Evolutionary conservation across 2,329 filamentous ascomycete genomes (phyloP).

Genomic region (Venturia nashicola): DNA sequence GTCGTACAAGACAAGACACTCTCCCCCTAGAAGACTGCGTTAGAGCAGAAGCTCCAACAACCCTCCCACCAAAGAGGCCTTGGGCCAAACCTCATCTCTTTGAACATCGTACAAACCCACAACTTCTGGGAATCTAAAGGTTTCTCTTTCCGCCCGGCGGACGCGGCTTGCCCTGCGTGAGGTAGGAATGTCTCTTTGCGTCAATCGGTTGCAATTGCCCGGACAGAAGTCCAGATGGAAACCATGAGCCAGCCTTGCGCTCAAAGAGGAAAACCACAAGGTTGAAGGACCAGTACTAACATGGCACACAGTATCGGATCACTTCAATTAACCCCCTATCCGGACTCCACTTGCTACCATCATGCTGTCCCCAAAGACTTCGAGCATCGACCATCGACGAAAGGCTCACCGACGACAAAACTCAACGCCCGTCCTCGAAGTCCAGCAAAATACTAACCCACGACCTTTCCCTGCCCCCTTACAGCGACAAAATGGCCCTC

Average conservation of each 20-base stretch:
- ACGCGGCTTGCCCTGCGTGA: constrained; percentile 75
- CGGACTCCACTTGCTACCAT: constrained; percentile 56
- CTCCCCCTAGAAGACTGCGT: background rate
- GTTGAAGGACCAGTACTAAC: constrained; percentile 12
- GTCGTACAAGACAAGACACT: background rate
- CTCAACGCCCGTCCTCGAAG: constrained; percentile 72
- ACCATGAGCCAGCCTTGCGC: background rate
- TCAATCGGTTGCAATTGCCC: background rate
- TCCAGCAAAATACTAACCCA: constrained; percentile 44
- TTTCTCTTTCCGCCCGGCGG: constrained; percentile 53
- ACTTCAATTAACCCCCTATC: constrained; percentile 31
- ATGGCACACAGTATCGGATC: constrained; percentile 28
- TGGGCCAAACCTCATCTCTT: background rate
- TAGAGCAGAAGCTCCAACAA: constrained; percentile 2
- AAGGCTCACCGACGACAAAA: constrained; percentile 76
- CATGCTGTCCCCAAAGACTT: constrained; percentile 66
- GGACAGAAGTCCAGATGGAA: background rate
- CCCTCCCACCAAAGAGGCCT: background rate
- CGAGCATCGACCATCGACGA: constrained; percentile 61
- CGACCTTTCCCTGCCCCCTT: constrained; percentile 48
- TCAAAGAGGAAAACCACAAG: background rate
- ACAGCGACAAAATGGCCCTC: constrained; percentile 30
- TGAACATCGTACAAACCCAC: background rate
- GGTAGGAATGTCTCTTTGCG: constrained; percentile 34
- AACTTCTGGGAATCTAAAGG: background rate